A percentile compares a stretch with the other conserved stretches of the same genome.
Evolutionary conservation across 2,329 filamentous ascomycete species (phyloP).

Genomic region (Aureobasidium sp.): DNA sequence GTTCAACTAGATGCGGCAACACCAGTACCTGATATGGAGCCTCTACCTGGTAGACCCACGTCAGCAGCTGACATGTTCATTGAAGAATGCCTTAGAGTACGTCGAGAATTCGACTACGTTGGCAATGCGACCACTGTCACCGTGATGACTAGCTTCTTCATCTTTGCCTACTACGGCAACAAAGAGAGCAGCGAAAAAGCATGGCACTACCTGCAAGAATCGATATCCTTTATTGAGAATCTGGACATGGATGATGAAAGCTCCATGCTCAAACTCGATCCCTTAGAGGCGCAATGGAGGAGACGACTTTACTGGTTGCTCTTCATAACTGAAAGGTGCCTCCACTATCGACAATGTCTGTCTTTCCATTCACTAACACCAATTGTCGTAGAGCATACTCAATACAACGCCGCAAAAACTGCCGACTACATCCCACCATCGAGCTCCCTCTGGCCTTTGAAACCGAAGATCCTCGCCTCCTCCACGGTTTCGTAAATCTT

Average conservation of each 20-base stretch:
- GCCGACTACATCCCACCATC: slow-evolving; percentile 27
- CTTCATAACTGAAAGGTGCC: slow-evolving; percentile 29
- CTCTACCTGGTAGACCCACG: slow-evolving; percentile 23
- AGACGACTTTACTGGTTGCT: slow-evolving; percentile 31
- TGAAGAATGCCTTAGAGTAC: slow-evolving; percentile 29
- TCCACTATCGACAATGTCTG: background rate
- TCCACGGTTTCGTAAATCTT: slow-evolving; percentile 31
- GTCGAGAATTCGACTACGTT: slow-evolving; percentile 28
- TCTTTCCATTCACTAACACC: background rate
- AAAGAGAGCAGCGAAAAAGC: slow-evolving; percentile 28
- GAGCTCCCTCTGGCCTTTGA: slow-evolving; percentile 28
- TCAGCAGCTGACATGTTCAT: slow-evolving; percentile 28
- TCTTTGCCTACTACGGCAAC: slow-evolving; percentile 32
- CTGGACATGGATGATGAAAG: slow-evolving; percentile 30
- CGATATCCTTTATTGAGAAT: slow-evolving; percentile 29
- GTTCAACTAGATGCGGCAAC: slow-evolving; percentile 30
- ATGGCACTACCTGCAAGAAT: slow-evolving; percentile 31
- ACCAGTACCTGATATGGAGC: slow-evolving; percentile 16
- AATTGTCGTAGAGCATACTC: slow-evolving; percentile 26
- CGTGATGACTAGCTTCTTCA: slow-evolving; percentile 31
- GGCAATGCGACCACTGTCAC: slow-evolving; percentile 25
- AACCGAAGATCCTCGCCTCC: slow-evolving; percentile 28
- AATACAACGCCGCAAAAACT: slow-evolving; percentile 29
- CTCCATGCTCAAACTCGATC: slow-evolving; percentile 26
- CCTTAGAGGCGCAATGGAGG: slow-evolving; percentile 29